Base-by-base conservation (phyloP, 2,329 filamentous ascomycete genomes). In the Ophiostoma perfectum region DNA sequence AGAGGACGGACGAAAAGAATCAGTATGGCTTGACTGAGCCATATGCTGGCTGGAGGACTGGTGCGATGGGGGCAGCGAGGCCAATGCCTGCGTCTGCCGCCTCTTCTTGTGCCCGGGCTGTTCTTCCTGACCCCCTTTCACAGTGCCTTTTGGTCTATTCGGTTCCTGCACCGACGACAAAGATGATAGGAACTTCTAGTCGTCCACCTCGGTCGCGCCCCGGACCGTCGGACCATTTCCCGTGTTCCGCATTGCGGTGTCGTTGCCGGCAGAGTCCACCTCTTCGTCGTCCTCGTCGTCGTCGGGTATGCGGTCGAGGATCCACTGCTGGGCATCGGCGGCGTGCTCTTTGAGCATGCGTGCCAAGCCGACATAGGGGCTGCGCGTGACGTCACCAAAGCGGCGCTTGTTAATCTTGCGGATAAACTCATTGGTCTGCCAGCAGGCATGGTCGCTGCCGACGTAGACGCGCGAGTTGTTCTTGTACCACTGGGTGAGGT, bases 391-490 rank as follows among this genome's bases (percentile, higher is more conserved):
- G 1, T 80, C 81, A 2, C 87, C 87, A 71, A 88, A 89, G 0
- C 86, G 81, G 47, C 82, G 80, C 78, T 87, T 88, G 64, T 81
- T 78, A 0, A 89, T 84, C 73, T 86, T 88, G 71, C 83, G 81
- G 1, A 79, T 82, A 27, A 87, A 80, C 4, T 88, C 86, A 44
- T 83, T 82, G 68, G 89, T 86, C 70, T 78, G 81, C 90, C 92
- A 97, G 76, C 91, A 90, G 12, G 86, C 85, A 76, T 97, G 94
- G 70, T 89, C 83, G 39, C 83, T 80, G 1, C 89, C 86, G 18
- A 97, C 90, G 74, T 89, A 96, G 64, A 97, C 89, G 3, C 86
- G 84, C 0, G 92, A 95, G 77, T 92, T 88, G 73, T 87, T 83
- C 75, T 89, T 90, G 78, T 97, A 98, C 94, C 94, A 98, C 38